Base-by-base conservation (phyloP, 169 alveolate species). In the Plasmodium adleri region DNA sequence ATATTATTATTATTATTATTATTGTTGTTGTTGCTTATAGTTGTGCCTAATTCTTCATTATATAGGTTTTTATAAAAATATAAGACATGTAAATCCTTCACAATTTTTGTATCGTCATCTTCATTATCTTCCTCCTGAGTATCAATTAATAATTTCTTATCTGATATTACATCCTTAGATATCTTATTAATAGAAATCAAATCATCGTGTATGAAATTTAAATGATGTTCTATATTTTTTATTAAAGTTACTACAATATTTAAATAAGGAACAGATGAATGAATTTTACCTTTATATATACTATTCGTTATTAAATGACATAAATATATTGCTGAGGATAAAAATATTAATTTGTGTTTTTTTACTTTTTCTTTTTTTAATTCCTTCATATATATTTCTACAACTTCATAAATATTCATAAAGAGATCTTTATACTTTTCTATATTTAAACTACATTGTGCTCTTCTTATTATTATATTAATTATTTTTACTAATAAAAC, bases 321-420 rank as follows among this genome's bases (percentile, higher is more conserved):
- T 20, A 83, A 43, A 83, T 83, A 83, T 32, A 83, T 83, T 26
- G 73, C 72, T 68, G 56, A 28, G 10, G 91, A 45, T 12, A 54
- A 83, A 70, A 83, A 83, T 58, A 56, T 8, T 12, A 60, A 56
- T 56, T 71, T 67, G 15, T 15, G 32, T 68, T 63, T 67, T 39
- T 68, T 83, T 60, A 47, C 47, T 50, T 70, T 83, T 60, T 83
- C 91, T 43, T 83, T 49, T 58, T 68, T 70, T 83, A 83, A 83
- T 83, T 83, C 91, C 3, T 70, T 68, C 71, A 83, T 54, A 68
- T 54, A 83, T 7, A 83, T 6, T 58, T 83, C 91, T 17, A 83
- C 9, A 54, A 83, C 58, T 13, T 59, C 73, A 22, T 56, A 83
- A 10, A 83, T 70, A 52, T 70, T 83, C 86, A 68, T 70, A 83